Base-by-base conservation (phyloP, 768 basidiomycete genomes). In the Suillus americanus region DNA sequence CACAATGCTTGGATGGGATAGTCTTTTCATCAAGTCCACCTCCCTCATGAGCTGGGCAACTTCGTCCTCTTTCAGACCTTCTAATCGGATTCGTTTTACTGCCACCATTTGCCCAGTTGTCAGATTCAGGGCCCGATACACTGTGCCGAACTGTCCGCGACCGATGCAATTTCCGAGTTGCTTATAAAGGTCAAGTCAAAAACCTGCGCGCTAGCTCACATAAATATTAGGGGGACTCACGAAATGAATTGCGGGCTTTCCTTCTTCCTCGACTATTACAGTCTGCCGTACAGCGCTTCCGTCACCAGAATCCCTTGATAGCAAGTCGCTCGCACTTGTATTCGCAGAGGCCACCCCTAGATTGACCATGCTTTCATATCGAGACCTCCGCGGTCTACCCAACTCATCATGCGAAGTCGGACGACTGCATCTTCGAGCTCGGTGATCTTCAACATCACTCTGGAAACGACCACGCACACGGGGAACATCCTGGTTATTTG, bases 151-250 rank as follows among this genome's bases (percentile, higher is more conserved):
- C 79, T 99, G 97, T 9, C 97, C 97, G 57, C 92, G 88, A 2
- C 97, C 97, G 67, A 99, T 97, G 74, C 94, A 96, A 77, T 97
- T 96, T 37, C 97, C 97, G 23, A 99, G 83, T 95, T 97, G 95
- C 97, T 98, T 72, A 37, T 68, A 62, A 51, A 12, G 23, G 46
- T 60, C 45, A 59, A 41, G 40, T 59, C 38, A 59, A 20, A 38
- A 13, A 40, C 37, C 50, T 20, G 18, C 50, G 45, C 51, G 30
- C 69, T 33, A 73, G 66, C 63, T 59, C 59, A 60, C 46, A 66
- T 16, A 54, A 53, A 43, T 23, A n/a, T n/a, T n/a, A 37, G 56
- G 51, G 64, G 25, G 46, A 83, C 94, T 84, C 73, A 95, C 94
- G 75, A 91, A 95, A 74, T 89, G 89, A 61, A 90, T 86, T 8